A percentile compares a stretch with the other conserved stretches of the same genome.
Conservation (phyloP, 257 asterid species). For the Hygrophila difformis region DNA sequence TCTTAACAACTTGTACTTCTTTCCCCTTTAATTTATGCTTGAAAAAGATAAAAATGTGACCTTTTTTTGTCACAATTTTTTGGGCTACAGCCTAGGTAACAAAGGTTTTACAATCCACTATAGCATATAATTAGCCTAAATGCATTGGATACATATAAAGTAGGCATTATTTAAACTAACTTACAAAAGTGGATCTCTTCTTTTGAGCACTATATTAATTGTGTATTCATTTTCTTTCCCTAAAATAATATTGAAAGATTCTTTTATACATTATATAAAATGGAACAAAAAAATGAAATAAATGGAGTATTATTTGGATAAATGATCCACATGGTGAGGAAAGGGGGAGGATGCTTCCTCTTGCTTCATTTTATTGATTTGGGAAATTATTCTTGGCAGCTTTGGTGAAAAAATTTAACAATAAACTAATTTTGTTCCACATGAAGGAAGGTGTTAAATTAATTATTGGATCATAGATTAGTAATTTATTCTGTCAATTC, state of each 20-base stretch:
- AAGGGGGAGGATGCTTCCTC: conserved; percentile 30
- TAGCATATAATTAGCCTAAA: neutral
- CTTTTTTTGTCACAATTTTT: no score
- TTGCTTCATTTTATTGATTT: conserved; percentile 11
- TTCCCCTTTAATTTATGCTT: conserved; percentile 1
- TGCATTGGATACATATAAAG: neutral
- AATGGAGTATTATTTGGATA: neutral
- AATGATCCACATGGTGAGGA: conserved; percentile 32
- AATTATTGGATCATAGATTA: conserved; percentile 4
- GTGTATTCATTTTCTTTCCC: no score
- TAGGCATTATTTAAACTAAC: neutral
- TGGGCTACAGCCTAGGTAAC: conserved; percentile 7
- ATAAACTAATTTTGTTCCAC: conserved; percentile 16
- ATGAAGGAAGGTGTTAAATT: conserved; percentile 4
- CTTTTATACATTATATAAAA: no score
- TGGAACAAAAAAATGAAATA: no score
- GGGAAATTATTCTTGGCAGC: conserved; percentile 7
- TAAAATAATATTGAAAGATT: conserved; percentile 14
- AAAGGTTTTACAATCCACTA: neutral
- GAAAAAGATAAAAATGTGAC: no score
- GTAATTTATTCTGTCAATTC: no score
- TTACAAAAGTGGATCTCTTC: conserved; percentile 11
- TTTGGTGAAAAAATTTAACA: conserved; percentile 6
- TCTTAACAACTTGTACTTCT: conserved; percentile 8
- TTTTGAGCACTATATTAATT: no score